Base-by-base conservation (phyloP, 1,284 basidiomycete genomes). In the Tremellales sp. region DNA sequence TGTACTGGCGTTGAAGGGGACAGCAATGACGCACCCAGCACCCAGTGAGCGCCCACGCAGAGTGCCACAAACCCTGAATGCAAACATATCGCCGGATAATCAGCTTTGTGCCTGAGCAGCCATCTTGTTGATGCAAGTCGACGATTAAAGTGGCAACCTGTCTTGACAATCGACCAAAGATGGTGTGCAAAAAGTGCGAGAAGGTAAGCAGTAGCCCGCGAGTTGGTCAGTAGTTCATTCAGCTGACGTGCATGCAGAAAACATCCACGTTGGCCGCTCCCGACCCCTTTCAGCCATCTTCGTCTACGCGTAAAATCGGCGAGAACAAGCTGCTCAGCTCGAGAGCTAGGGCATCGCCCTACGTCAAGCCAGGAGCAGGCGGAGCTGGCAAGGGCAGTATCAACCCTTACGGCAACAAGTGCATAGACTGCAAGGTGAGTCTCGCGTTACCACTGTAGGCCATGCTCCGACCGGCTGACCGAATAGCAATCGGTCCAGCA, bases 111-210 rank as follows among this genome's bases (percentile, higher is more conserved):
- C n/a, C n/a, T n/a, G n/a, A n/a, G n/a, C n/a, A n/a, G n/a, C n/a
- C n/a, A n/a, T n/a, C n/a, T n/a, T n/a, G n/a, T n/a, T n/a, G n/a
- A n/a, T n/a, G n/a, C n/a, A n/a, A n/a, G n/a, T n/a, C n/a, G n/a
- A n/a, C n/a, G n/a, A n/a, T n/a, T n/a, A n/a, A n/a, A n/a, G n/a
- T n/a, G n/a, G n/a, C n/a, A n/a, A 15, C 51, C n/a, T n/a, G n/a
- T n/a, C n/a, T n/a, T n/a, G n/a, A n/a, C n/a, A n/a, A n/a, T n/a
- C n/a, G n/a, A 63, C n/a, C n/a, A n/a, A n/a, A 41, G 24, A 75
- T 75, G 74, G 74, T 75, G 15, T 75, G 74, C 65, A 73, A 73
- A 52, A 75, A 73, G 56, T 75, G 74, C 49, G 74, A 75, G 57
- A 75, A 75, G 65, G 71, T 70, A 24, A 55, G 64, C 36, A 17